phyloP scores from a whole-genome alignment of 1,139 yeast genomes.

The Maudiozyma humilis region DNA sequence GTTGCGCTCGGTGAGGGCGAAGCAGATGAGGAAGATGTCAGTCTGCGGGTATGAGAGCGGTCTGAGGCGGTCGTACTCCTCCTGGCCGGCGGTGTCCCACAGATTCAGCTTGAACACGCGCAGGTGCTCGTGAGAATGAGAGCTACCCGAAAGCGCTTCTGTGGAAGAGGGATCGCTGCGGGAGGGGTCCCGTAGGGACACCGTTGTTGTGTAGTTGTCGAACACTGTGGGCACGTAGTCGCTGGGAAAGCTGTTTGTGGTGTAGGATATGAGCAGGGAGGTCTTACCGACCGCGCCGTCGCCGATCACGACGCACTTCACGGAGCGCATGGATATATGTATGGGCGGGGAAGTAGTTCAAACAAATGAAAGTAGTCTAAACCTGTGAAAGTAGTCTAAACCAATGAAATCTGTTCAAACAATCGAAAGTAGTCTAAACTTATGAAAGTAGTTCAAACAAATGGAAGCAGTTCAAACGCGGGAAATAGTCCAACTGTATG shows the following conservation, averaged over 20 bases:
- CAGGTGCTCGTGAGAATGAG: slow-evolving; percentile 33
- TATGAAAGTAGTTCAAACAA: no score
- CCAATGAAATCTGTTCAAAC: no score
- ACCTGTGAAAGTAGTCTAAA: no score
- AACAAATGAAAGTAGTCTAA: neutral
- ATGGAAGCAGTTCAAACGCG: neutral
- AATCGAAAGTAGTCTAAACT: neutral
- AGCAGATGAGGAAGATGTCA: slow-evolving; percentile 79
- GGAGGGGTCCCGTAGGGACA: slow-evolving; percentile 24
- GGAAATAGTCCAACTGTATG: neutral
- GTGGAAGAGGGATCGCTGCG: neutral
- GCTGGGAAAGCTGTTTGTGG: slow-evolving; percentile 89
- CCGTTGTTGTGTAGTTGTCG: slow-evolving; percentile 83
- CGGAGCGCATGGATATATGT: slow-evolving; percentile 56
- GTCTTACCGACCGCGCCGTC: slow-evolving; percentile 97
- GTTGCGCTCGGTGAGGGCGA: slow-evolving; percentile 75
- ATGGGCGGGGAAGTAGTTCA: neutral
- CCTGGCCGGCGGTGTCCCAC: slow-evolving; percentile 98
- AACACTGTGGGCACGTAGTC: slow-evolving; percentile 93
- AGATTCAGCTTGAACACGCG: slow-evolving; percentile 60
- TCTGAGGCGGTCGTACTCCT: slow-evolving; percentile 83
- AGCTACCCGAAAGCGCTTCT: neutral
- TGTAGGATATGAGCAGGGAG: slow-evolving; percentile 78
- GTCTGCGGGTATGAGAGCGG: slow-evolving; percentile 92
- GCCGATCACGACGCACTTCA: slow-evolving; percentile 92